A percentile compares a stretch with the other conserved stretches of the same genome.
Evolutionary conservation across 2,329 filamentous ascomycete species (phyloP).

Genomic region (Hypoxylon sp.): DNA sequence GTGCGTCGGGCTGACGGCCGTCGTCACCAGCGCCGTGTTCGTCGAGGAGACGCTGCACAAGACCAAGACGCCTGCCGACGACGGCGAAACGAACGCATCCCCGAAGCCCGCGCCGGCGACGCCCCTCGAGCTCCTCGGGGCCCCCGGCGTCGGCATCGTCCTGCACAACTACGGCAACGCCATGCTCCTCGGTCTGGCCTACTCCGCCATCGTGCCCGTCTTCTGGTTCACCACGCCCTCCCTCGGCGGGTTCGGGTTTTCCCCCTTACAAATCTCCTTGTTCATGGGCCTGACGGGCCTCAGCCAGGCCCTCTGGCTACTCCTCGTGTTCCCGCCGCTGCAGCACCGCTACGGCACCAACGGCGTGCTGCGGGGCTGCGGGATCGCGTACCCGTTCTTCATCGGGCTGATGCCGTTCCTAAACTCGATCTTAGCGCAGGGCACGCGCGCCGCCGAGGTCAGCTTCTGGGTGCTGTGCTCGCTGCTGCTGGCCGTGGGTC

Average conservation of each 20-base stretch:
- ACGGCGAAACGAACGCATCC: slow-evolving; percentile 28
- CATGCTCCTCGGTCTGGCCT: slow-evolving; percentile 76
- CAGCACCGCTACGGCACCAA: slow-evolving; percentile 76
- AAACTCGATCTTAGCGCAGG: slow-evolving; percentile 66
- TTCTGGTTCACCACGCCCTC: slow-evolving; percentile 73
- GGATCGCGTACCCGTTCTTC: slow-evolving; percentile 71
- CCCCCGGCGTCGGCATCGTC: slow-evolving; percentile 74
- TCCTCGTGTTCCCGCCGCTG: slow-evolving; percentile 75
- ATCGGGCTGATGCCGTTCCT: slow-evolving; percentile 66
- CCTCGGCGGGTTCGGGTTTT: slow-evolving; percentile 75
- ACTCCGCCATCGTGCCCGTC: slow-evolving; percentile 76
- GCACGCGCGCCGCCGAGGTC: slow-evolving; percentile 51
- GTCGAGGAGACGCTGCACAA: slow-evolving; percentile 70
- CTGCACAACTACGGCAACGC: slow-evolving; percentile 74
- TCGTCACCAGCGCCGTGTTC: slow-evolving; percentile 64
- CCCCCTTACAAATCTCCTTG: slow-evolving; percentile 71
- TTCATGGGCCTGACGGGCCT: slow-evolving; percentile 74
- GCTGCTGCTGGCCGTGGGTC: slow-evolving; percentile 63
- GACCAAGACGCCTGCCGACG: slow-evolving; percentile 29
- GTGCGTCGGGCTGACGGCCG: slow-evolving; percentile 64
- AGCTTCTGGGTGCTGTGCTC: slow-evolving; percentile 69
- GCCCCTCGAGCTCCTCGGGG: slow-evolving; percentile 66
- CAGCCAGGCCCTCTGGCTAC: slow-evolving; percentile 77
- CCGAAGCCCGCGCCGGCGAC: slow-evolving; percentile 53
- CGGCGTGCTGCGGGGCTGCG: slow-evolving; percentile 70